Base-by-base conservation (phyloP, 2,329 filamentous ascomycete genomes). In the Chrysosporium keratinophilum region DNA sequence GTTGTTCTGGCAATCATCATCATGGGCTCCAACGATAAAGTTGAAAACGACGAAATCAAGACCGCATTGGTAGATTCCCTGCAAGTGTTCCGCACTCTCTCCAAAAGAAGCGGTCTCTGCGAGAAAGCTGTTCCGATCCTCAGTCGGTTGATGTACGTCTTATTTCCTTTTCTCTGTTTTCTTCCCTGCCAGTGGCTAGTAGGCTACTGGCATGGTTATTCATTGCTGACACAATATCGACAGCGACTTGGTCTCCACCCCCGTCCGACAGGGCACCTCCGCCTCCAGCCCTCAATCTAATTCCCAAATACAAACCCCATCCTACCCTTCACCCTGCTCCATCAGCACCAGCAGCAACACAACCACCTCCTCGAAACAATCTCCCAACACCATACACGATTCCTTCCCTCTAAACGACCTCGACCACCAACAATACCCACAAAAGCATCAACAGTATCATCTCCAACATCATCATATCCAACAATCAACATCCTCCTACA, bases 61-160 rank as follows among this genome's bases (percentile, higher is more conserved):
- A 60, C 59, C 11, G 50, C 62, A 0, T 59, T 71, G 12, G 55
- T 58, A 20, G 61, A 63, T 20, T 63, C 66, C 1, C 48, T 69
- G 20, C 62, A 65, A 10, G 59, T 66, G 17, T 69, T 70, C 40
- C 64, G 66, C 34, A 56, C 61, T 1, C 60, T 69, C 15, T 66
- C 67, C 1, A 60, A 63, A 20, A 61, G 67, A 41, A 71, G 68
- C 49, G 61, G 58, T 19, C 65, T 70, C 53, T 70, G 67, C 58
- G 66, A 64, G 56, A 69, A 67, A 50, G 68, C 67, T 1, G 64
- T 68, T 0, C 67, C 64, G 1, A 61, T 69, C 20, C 59, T 71
- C 11, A 61, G 63, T 40, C 64, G 65, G 34, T 64, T 69, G 28
- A 62, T 69, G 66, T 69, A 61, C 46, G 63, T 61, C n/a, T 19